Evolutionary conservation across 1,284 basidiomycete genomes (phyloP).

Genomic region (Inonotus hispidus): DNA sequence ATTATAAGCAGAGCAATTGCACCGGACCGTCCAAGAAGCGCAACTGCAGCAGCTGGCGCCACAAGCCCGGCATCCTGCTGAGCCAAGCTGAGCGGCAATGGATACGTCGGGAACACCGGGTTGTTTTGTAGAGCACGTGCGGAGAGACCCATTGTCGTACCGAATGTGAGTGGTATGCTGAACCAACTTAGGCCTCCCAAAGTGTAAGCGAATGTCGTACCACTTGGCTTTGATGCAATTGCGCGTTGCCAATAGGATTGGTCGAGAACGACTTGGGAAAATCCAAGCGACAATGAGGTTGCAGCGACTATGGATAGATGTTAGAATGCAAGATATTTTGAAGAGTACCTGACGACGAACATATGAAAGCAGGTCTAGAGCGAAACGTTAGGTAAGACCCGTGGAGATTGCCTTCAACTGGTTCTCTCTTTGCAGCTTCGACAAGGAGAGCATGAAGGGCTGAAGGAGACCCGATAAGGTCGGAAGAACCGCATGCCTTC

Average conservation of each 20-base stretch:
- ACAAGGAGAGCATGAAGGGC: constrained; percentile 50
- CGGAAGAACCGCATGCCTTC: too few species aligned
- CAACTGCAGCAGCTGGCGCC: constrained; percentile 74
- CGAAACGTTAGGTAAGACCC: constrained; percentile 75
- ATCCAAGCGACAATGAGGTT: too few species aligned
- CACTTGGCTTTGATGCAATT: constrained; percentile 78
- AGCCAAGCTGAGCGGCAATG: constrained; percentile 48
- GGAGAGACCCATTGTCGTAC: constrained; percentile 66
- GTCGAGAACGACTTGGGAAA: constrained; percentile 78
- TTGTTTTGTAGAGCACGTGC: constrained; percentile 75
- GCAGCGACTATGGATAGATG: too few species aligned
- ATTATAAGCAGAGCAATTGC: constrained; percentile 67
- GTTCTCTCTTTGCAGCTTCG: constrained; percentile 35
- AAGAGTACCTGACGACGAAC: constrained; percentile 86
- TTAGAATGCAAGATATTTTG: too few species aligned
- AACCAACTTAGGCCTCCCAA: constrained; percentile 86
- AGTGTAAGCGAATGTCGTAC: constrained; percentile 85
- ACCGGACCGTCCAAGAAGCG: constrained; percentile 71
- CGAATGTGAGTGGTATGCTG: constrained; percentile 8
- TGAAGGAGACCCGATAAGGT: constrained; percentile 48
- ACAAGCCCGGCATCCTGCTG: constrained; percentile 84
- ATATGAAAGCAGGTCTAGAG: constrained; percentile 76
- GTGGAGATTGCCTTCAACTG: constrained; percentile 52
- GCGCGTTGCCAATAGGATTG: constrained; percentile 78
- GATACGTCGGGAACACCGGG: constrained; percentile 56